Evolutionary conservation across 2,329 filamentous ascomycete genomes (phyloP).

Genomic region (Alternaria novae-zelandiae): DNA sequence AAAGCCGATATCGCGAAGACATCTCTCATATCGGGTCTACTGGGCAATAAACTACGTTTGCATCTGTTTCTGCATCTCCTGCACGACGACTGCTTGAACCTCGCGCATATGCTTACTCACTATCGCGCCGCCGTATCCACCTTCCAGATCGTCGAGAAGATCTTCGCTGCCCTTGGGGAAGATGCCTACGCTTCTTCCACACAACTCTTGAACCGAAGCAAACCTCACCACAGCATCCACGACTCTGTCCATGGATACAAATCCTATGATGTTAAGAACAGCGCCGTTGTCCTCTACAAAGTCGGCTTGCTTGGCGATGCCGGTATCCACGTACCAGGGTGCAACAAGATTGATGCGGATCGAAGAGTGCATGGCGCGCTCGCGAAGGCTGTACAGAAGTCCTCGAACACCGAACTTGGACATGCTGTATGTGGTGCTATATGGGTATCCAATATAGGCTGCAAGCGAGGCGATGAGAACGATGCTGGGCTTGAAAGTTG

Average conservation of each 20-base stretch:
- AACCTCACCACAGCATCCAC: slow-evolving; percentile 28
- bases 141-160: slow-evolving; percentile 30
- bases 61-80: neutral
- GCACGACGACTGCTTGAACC: neutral
- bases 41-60: neutral
- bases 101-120: slow-evolving; percentile 14
- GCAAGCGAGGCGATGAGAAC: slow-evolving; percentile 32
- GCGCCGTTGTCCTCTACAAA: slow-evolving; percentile 17
- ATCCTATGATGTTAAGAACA: slow-evolving; percentile 19
- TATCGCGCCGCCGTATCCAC: slow-evolving; percentile 14
- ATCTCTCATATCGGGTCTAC: neutral
- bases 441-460: slow-evolving; percentile 31
- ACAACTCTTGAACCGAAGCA: slow-evolving; percentile 16
- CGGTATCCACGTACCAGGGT: slow-evolving; percentile 36
- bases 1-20: neutral
- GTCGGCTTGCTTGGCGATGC: slow-evolving; percentile 17
- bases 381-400: slow-evolving; percentile 30
- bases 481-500: slow-evolving; percentile 25
- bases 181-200: slow-evolving; percentile 25
- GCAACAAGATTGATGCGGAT: slow-evolving; percentile 37
- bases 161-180: slow-evolving; percentile 25
- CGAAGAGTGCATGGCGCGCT: slow-evolving; percentile 16
- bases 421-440: slow-evolving; percentile 31
- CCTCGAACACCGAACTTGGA: slow-evolving; percentile 39
- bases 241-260: slow-evolving; percentile 27